Base-by-base conservation (phyloP, 1,284 basidiomycete genomes). In the Trichosporon ovoides region DNA sequence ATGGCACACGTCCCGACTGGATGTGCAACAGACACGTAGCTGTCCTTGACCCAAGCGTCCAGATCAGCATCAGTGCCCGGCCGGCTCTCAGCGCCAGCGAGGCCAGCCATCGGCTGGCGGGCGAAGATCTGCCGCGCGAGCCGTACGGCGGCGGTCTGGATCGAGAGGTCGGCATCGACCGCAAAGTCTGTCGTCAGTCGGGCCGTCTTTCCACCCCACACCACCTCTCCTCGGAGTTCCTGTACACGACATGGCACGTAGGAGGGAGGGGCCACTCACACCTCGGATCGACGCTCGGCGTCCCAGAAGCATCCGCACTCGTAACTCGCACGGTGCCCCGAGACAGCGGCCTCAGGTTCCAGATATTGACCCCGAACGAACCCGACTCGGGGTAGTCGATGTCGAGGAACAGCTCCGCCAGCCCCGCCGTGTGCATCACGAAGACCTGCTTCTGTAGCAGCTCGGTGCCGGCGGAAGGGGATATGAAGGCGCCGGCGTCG, bases 1-100 rank as follows among this genome's bases (percentile, higher is more conserved):
- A 87, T 87, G 9, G 84, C 80, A 61, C 82, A 83, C 16, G 85
- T 82, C 59, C 82, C 83, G 33, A 81, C 78, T 2, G 84, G 85
- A 75, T 85, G 84, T 66, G 77, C 84, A 56, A 76, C 75, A 24
- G 76, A 74, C 58, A 66, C 58, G 52, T 69, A 66, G 43, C 60
- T 52, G 37, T 20, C 19, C 16, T 16, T 2, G 19, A 59, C 52
- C 55, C 52, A 54, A 16, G 16, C 6, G 11, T 46, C 57, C 19
- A 52, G 52, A 14, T 57, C 55, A 6, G 11, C 52, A n/a, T 37
- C 38, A 20, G 35, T 31, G 4, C 36, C 48, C 7, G 60, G 60
- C 14, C 18, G 2, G 1, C 28, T 24, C 38, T 62, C 60, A n/a
- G 33, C 24, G 20, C 19, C 31, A 3, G 54, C 68, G 7, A 71